Evolutionary conservation across 768 basidiomycete genomes (phyloP).

Genomic region (Hygrophorus russula): DNA sequence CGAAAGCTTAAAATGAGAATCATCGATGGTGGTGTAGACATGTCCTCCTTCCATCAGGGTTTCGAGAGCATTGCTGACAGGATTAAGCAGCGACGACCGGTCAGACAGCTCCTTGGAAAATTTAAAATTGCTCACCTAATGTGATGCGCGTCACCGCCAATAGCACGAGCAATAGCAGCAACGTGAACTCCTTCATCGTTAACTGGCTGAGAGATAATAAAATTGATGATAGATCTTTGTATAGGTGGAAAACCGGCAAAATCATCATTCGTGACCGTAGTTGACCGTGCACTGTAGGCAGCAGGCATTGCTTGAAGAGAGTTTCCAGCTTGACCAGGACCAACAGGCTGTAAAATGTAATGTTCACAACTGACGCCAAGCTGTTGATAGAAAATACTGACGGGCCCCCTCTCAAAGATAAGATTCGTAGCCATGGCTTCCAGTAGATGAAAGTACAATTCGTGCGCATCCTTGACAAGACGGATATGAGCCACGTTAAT

Average conservation of each 20-base stretch:
- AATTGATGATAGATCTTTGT: constrained; percentile 55
- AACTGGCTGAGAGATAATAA: constrained; percentile 34
- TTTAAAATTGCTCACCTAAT: constrained; percentile 42
- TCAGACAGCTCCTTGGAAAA: background rate
- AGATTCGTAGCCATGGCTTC: constrained; percentile 66
- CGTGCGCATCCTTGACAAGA: constrained; percentile 55
- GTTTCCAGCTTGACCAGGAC: constrained; percentile 16
- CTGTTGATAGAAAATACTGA: constrained; percentile 20
- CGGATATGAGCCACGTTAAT: constrained; percentile 73
- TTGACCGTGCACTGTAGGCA: constrained; percentile 32
- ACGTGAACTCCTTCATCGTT: constrained; percentile 65
- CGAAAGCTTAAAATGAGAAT: constrained; percentile 50
- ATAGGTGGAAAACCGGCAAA: constrained; percentile 47
- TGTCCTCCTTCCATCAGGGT: constrained; percentile 69
- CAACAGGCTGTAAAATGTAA: constrained; percentile 19
- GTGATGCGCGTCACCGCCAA: constrained; percentile 44
- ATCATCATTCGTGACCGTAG: constrained; percentile 25
- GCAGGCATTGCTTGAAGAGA: constrained; percentile 16
- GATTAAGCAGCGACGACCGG: constrained; percentile 5
- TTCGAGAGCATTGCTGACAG: constrained; percentile 57
- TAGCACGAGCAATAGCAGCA: constrained; percentile 52
- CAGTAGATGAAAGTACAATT: constrained; percentile 72
- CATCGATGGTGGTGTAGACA: constrained; percentile 73
- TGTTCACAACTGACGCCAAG: background rate
- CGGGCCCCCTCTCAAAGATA: constrained; percentile 54